A percentile compares a stretch with the other conserved stretches of the same genome.
These are phyloP conservation scores for Protomyces inundatus DNA, from an alignment of 1,139 yeast species.

Conservation along the genomic window DNA sequence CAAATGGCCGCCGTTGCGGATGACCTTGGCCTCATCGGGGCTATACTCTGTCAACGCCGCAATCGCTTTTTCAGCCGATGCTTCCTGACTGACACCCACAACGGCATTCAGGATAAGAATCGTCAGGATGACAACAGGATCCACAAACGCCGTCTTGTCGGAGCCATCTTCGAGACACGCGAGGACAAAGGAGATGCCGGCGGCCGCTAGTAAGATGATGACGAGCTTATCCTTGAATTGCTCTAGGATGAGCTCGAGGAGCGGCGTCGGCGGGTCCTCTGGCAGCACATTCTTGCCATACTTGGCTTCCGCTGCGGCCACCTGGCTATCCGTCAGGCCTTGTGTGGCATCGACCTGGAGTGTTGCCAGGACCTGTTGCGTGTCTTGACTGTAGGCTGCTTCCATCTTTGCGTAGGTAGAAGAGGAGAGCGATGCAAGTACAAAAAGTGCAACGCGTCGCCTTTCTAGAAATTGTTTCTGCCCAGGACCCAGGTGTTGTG, in stretches of 20 bases:
- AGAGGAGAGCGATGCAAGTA: too few relatives aligned
- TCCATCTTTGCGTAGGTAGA: slow-evolving; percentile 31
- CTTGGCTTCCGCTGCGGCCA: slow-evolving; percentile 31
- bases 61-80: slow-evolving; percentile 44
- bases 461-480: too few relatives aligned
- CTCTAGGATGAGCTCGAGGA: slow-evolving; percentile 39
- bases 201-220: slow-evolving; percentile 41
- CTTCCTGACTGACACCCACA: slow-evolving; percentile 44
- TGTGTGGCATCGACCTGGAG: slow-evolving; percentile 33
- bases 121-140: slow-evolving; percentile 42
- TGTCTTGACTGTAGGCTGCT: slow-evolving; percentile 33
- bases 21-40: slow-evolving; percentile 43
- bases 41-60: slow-evolving; percentile 42
- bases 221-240: slow-evolving; percentile 44
- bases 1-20: slow-evolving; percentile 42
- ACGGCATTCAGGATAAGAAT: slow-evolving; percentile 43
- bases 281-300: slow-evolving; percentile 37
- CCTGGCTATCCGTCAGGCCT: slow-evolving; percentile 35
- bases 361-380: slow-evolving; percentile 33
- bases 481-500: too few relatives aligned
- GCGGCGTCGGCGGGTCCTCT: slow-evolving; percentile 40
- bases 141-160: slow-evolving; percentile 40
- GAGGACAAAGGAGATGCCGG: slow-evolving; percentile 41
- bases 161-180: slow-evolving; percentile 40
- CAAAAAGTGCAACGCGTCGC: too few relatives aligned